Conservation (phyloP, 208 protist genomes). For the Trypanosoma melophagium region DNA sequence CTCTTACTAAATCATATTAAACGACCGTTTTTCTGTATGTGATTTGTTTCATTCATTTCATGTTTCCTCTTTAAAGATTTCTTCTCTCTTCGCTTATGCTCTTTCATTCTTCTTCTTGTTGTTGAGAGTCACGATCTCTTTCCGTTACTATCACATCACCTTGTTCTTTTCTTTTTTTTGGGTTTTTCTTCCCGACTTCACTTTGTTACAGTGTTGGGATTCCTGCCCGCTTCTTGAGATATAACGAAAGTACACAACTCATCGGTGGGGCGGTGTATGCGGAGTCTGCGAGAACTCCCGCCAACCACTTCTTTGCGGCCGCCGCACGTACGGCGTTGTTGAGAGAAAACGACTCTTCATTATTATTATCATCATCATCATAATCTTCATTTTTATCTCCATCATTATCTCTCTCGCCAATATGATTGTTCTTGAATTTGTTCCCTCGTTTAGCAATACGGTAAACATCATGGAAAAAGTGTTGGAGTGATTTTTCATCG, state of each 20-base stretch:
- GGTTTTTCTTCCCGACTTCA: slow-evolving; percentile 1
- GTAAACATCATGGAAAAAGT: slow-evolving; percentile 48
- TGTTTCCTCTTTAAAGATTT: not conserved
- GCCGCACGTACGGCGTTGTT: slow-evolving; percentile 16
- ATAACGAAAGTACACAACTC: slow-evolving; percentile 67
- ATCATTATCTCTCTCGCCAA: no score
- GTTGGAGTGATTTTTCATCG: slow-evolving; percentile 24
- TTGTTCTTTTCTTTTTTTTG: slow-evolving; percentile 1
- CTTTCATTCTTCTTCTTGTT: not conserved
- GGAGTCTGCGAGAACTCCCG: slow-evolving; percentile 62
- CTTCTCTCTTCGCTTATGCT: not conserved
- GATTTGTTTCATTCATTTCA: not conserved
- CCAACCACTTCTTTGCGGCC: slow-evolving; percentile 49
- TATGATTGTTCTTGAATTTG: no score
- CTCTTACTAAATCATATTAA: not conserved
- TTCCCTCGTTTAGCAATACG: not conserved
- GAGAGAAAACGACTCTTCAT: slow-evolving; percentile 10
- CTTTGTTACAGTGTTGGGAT: slow-evolving; percentile 7
- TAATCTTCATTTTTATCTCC: no score
- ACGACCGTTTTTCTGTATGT: not conserved
- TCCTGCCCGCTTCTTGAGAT: slow-evolving; percentile 43
- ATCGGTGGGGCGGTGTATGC: slow-evolving; percentile 79
- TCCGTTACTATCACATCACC: not conserved
- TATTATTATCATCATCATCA: slow-evolving; percentile 4
- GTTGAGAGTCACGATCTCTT: not conserved